Evolutionary conservation across 805 yeast genomes (phyloP).

Genomic region (Torulaspora gathmanii): DNA sequence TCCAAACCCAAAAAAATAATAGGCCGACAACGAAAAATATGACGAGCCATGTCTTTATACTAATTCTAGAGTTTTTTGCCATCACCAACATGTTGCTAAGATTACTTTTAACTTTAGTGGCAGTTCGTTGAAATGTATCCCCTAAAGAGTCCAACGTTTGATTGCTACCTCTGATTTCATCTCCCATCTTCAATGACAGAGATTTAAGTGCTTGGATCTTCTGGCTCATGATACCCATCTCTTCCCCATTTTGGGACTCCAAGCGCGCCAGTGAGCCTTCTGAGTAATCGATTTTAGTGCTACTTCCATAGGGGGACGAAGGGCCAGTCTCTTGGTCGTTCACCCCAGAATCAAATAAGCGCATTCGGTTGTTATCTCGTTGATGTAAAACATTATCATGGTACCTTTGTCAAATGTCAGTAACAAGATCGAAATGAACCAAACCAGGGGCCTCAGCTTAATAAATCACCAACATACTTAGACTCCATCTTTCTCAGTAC

Average conservation of each 20-base stretch:
- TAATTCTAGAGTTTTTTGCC: constrained; percentile 61
- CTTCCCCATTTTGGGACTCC: constrained; percentile 64
- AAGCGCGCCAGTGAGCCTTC: constrained; percentile 53
- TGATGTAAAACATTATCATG: constrained; percentile 23
- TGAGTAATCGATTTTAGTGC: constrained; percentile 39
- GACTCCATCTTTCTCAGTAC: background rate
- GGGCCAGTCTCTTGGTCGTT: constrained; percentile 13
- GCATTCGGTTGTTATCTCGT: constrained; percentile 32
- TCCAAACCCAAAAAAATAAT: constrained; percentile 50
- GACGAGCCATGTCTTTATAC: constrained; percentile 57
- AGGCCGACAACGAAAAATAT: constrained; percentile 46
- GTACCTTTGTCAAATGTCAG: constrained; percentile 16
- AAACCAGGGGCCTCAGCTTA: background rate
- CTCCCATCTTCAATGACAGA: constrained; percentile 56
- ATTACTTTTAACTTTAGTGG: constrained; percentile 47
- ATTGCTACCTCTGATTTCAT: constrained; percentile 54
- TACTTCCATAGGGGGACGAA: constrained; percentile 41
- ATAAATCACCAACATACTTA: constrained; percentile 3
- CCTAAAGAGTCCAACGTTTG: constrained; percentile 42
- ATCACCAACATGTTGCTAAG: constrained; percentile 54
- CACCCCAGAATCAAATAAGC: constrained; percentile 25
- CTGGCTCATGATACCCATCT: constrained; percentile 48
- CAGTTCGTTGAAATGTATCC: constrained; percentile 45
- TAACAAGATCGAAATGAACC: background rate
- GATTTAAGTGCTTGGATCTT: constrained; percentile 53